Evolutionary conservation across 306 rosid species (phyloP).

Genomic region (Gastrolobium bilobum): DNA sequence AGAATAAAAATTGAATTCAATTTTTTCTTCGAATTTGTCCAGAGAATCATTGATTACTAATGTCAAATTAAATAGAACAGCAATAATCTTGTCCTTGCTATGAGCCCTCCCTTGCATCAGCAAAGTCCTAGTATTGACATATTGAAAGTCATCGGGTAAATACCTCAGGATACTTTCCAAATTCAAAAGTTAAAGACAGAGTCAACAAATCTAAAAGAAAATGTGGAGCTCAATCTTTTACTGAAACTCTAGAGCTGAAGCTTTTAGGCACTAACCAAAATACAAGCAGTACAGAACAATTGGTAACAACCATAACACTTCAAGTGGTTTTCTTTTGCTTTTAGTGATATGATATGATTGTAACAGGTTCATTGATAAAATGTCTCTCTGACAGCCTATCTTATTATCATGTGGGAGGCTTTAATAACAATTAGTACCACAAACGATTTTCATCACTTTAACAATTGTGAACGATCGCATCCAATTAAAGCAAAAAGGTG

Average conservation of each 20-base stretch:
- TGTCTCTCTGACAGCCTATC: slow-evolving; percentile 43
- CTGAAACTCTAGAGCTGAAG: slow-evolving; percentile 15
- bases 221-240: slow-evolving; percentile 3
- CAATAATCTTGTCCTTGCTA: slow-evolving; percentile 43
- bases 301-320: slow-evolving; percentile 7
- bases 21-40: slow-evolving; percentile 14
- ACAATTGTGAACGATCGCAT: slow-evolving; percentile 48
- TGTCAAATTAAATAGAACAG: slow-evolving; percentile 28
- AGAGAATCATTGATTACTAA: slow-evolving; percentile 43
- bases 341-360: slow-evolving; percentile 1
- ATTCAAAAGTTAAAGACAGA: neutral
- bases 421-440: slow-evolving; percentile 47
- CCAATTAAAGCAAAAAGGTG: slow-evolving; percentile 60
- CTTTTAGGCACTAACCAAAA: slow-evolving; percentile 21
- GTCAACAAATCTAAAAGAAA: neutral
- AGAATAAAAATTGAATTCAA: neutral
- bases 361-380: slow-evolving; percentile 11
- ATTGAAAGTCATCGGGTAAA: neutral
- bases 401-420: slow-evolving; percentile 44
- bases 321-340: slow-evolving; percentile 20
- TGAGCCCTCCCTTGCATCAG: slow-evolving; percentile 20
- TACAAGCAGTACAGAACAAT: slow-evolving; percentile 17
- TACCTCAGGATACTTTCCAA: neutral
- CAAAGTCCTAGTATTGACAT: neutral
- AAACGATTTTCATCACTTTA: slow-evolving; percentile 56